Base-by-base conservation (phyloP, 352 stramenopile species). In the Pythium insidiosum region DNA sequence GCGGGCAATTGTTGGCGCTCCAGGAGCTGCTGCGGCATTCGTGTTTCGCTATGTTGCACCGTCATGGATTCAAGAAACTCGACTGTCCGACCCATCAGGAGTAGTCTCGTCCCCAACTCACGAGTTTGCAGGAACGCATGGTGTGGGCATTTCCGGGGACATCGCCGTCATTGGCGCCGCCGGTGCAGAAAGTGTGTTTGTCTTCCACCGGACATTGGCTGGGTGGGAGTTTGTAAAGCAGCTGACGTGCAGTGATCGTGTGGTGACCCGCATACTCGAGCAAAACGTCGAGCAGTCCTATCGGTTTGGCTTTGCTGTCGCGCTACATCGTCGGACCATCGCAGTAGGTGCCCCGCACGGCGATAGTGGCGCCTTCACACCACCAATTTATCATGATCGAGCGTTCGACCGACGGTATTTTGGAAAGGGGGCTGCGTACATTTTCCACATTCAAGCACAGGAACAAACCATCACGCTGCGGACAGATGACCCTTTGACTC, bases 141-240 rank as follows among this genome's bases (percentile, higher is more conserved):
- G 71, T 3, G 77, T 97, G 11, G 77, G 68, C 0, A 73, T 97
- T 23, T 68, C 73, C 20, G 88, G 79, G 15, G 84, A 98, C 38
- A 57, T 97, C 19, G 82, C 81, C 6, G 91, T 95, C 38, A 72
- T 98, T 9, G 90, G 82, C n/a, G 90, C 88, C 1, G 74, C 85
- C 0, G 74, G 72, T 1, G 58, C 73, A 28, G 71, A 86, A 46
- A 64, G 59, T 9, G 62, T 84, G 9, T 90, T 73, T 33, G 68
- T 94, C 9, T 91, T 86, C 52, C 81, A 89, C 38, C 73, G 69
- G 15, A 61, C 47, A 11, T 31, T 63, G 10, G 50, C 49, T 36
- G 61, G 58, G 0, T 91, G 81, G 81, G 61, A 54, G 34, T 60
- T 77, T 20, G 58, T 70, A 19, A 61, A 67, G n/a, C 64, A 63